Conservation (phyloP, 1,139 yeast species). For the Neolecta irregularis region DNA sequence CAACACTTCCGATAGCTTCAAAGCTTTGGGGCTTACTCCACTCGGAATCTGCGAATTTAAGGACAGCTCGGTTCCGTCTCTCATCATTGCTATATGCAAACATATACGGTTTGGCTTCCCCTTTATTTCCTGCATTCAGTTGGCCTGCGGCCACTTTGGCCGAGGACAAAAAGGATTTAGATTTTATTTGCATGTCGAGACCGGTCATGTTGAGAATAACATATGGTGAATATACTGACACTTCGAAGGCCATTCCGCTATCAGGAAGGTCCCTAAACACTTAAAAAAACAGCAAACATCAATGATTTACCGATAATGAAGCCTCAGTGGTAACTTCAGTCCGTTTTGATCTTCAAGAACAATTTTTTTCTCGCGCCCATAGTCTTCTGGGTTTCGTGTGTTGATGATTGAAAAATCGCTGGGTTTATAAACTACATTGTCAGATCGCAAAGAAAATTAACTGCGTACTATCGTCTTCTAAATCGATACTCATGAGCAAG, state of each 20-base stretch:
- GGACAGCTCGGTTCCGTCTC: constrained; percentile 50
- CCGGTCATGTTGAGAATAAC: constrained; percentile 70
- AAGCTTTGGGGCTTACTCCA: constrained; percentile 68
- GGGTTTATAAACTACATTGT: constrained; percentile 38
- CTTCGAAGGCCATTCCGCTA: constrained; percentile 21
- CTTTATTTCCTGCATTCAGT: constrained; percentile 2
- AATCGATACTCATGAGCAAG: constrained; percentile 55
- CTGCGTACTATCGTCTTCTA: constrained; percentile 27
- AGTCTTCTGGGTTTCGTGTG: constrained; percentile 39
- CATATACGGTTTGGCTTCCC: constrained; percentile 40
- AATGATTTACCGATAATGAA: constrained; percentile 39
- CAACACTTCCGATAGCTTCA: constrained; percentile 77
- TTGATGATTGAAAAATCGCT: constrained; percentile 70
- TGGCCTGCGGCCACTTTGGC: constrained; percentile 11
- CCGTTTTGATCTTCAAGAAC: constrained; percentile 43
- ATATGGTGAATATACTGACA: constrained; percentile 73
- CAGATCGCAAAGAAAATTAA: constrained; percentile 15
- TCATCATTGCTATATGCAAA: constrained; percentile 64
- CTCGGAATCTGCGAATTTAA: constrained; percentile 55
- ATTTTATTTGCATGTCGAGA: constrained; percentile 43
- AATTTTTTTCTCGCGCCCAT: constrained; percentile 40
- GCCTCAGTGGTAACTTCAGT: constrained; percentile 45
- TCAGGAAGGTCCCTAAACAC: constrained; percentile 19
- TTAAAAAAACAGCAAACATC: constrained; percentile 7
- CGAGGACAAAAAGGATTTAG: constrained; percentile 26